Evolutionary conservation across 352 stramenopile species (phyloP).

Genomic region (Phytophthora podocarpi): DNA sequence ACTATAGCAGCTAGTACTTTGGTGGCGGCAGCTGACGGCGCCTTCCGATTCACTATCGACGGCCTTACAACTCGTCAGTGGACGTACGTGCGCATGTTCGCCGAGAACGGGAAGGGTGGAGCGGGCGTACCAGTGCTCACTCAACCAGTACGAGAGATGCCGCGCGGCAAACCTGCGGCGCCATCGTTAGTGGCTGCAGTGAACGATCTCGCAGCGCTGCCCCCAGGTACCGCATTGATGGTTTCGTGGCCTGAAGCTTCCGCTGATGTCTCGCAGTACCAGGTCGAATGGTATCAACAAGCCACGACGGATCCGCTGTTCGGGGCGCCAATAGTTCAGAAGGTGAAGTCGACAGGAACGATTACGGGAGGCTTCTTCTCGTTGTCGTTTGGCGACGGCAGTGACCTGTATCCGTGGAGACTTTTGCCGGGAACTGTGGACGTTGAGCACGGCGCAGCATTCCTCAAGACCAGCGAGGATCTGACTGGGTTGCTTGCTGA

Average conservation of each 20-base stretch:
- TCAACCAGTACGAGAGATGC: constrained; percentile 61
- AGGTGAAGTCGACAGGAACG: constrained; percentile 51
- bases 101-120: constrained; percentile 63
- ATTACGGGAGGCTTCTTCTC: constrained; percentile 67
- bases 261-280: constrained; percentile 43
- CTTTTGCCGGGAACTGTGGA: constrained; percentile 57
- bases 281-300: constrained; percentile 81
- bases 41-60: constrained; percentile 52
- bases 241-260: constrained; percentile 57
- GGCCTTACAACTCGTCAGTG: constrained; percentile 50
- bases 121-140: constrained; percentile 50
- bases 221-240: constrained; percentile 51
- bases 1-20: constrained; percentile 29
- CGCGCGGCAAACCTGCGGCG: constrained; percentile 53
- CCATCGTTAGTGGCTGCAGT: constrained; percentile 38
- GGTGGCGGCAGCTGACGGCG: constrained; percentile 28
- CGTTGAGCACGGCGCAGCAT: constrained; percentile 57
- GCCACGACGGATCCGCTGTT: constrained; percentile 59
- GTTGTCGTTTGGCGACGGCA: constrained; percentile 57
- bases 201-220: constrained; percentile 42
- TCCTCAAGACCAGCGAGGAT: constrained; percentile 86
- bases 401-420: constrained; percentile 39
- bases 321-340: constrained; percentile 55
- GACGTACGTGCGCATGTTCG: constrained; percentile 77
- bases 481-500: constrained; percentile 84